Evolutionary conservation across 2,329 filamentous ascomycete genomes (phyloP), one percentile per base, ranked within the genome.

Genomic region (Ascochyta lentis): DNA sequence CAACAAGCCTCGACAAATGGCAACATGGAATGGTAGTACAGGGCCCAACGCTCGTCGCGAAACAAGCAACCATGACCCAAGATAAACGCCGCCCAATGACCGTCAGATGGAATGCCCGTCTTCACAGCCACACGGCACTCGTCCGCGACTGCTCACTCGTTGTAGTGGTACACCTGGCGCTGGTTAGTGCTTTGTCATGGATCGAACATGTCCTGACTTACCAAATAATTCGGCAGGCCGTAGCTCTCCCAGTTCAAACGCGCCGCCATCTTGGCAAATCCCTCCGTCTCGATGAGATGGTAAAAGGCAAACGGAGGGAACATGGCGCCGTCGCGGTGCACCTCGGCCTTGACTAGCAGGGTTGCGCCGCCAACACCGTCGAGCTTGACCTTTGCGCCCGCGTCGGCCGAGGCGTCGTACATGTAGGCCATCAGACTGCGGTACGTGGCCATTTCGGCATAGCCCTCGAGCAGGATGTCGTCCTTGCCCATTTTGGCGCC

Each of bases 241-340:
- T 84, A 92, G 55, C 90, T 85, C 59, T 89, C 83, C 88, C 92
- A 97, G 44, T 92, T 92, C 70, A 99, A 77, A 63, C 95, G 83
- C 74, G 86, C 89, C 12, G 93, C 93, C 95, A 99, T 99, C 79
- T 94, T 96, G 16, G 95, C 93, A 71, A 99, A 99, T 0, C 95
- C 95, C 72, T 99, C 95, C 0, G 95, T 98, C 81, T 99, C 95
- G 58, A 99, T 96, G 58, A 99, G 82, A 76, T 99, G 90, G 74
- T 97, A 98, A 73, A 99, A 99, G 3, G 94, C 79, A 73, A 99
- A 99, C 0, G 95, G 86, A 16, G 95, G 95, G 79, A 99, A 99
- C 94, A 98, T 99, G 73, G 95, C 94, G 19, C 95, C 95, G 71
- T 99, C 95, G 24, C 95, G 87, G 75, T 99, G 95, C 23, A 99